These are phyloP conservation scores for Huntiella moniliformis DNA, from an alignment of 2,329 filamentous ascomycete genomes.

Conservation along the genomic window DNA sequence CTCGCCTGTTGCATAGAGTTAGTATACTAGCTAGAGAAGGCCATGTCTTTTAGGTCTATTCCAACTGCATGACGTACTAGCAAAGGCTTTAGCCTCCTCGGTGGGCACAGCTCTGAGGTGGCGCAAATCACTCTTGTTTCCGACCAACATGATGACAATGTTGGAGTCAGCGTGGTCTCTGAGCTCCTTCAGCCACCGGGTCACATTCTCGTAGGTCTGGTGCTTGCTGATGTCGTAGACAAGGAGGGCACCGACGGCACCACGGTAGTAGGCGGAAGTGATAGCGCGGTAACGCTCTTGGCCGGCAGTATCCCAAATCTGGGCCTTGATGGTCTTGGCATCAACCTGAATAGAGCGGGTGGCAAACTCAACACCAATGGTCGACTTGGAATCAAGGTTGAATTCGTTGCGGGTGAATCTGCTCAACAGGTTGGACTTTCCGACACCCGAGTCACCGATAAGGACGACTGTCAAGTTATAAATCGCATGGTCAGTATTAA, in stretches of 20 bases:
- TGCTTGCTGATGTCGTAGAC: conserved; percentile 99
- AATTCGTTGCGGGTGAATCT: conserved; percentile 99
- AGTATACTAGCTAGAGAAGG: background rate
- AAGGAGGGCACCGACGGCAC: conserved; percentile 87
- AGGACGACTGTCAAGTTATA: conserved; percentile 52
- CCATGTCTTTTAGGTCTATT: background rate
- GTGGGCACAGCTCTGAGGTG: conserved; percentile 93
- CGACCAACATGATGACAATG: conserved; percentile 98
- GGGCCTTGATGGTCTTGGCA: conserved; percentile 98
- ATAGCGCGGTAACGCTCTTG: conserved; percentile 99
- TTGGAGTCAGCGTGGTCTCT: conserved; percentile 95
- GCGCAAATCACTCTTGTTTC: conserved; percentile 99
- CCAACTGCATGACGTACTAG: conserved; percentile 41
- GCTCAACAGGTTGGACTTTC: conserved; percentile 98
- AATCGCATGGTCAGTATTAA: too few relatives aligned
- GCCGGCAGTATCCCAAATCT: conserved; percentile 99
- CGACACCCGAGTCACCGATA: conserved; percentile 97
- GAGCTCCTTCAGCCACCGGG: conserved; percentile 96
- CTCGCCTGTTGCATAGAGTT: conserved; percentile 43
- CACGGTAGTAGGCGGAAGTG: conserved; percentile 96
- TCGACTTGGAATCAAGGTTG: conserved; percentile 98
- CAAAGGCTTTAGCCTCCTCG: conserved; percentile 95
- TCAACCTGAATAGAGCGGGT: conserved; percentile 98
- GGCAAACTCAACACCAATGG: conserved; percentile 97
- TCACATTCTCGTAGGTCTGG: conserved; percentile 98